These are phyloP conservation scores for Fusarium miscanthi DNA, from an alignment of 2,329 filamentous ascomycete genomes.

Conservation along the genomic window DNA sequence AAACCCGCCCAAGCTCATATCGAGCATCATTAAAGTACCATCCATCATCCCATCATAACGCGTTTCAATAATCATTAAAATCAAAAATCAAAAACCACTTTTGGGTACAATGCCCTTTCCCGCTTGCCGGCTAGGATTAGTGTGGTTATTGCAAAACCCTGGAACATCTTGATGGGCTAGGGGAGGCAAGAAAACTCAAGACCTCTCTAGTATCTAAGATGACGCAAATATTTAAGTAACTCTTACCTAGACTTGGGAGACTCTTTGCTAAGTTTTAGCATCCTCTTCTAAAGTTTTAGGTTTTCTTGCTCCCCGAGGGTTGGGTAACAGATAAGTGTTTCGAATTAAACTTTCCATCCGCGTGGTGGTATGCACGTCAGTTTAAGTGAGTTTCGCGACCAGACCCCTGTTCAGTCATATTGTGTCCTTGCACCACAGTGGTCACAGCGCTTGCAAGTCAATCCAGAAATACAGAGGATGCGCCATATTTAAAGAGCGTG, in stretches of 20 bases:
- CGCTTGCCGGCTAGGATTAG: neutral
- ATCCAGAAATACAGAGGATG: neutral
- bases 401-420: slow-evolving; percentile 23
- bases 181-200: no score
- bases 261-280: no score
- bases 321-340: slow-evolving; percentile 8
- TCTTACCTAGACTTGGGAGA: no score
- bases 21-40: slow-evolving; percentile 18
- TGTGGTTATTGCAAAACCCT: neutral
- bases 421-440: slow-evolving; percentile 10
- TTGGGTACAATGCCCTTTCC: neutral
- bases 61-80: slow-evolving; percentile 35
- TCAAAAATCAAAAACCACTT: slow-evolving; percentile 15
- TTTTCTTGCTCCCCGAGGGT: neutral
- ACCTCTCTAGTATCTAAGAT: no score
- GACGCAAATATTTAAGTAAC: no score
- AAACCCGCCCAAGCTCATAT: neutral
- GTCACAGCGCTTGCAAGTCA: neutral
- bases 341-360: slow-evolving; percentile 28
- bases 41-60: slow-evolving; percentile 23
- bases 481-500: slow-evolving; percentile 74
- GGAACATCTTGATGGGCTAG: neutral
- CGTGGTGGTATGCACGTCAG: slow-evolving; percentile 28
- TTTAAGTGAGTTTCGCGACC: slow-evolving; percentile 1
- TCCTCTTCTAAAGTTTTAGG: no score